Percentiles rank a stretch among this genome's conserved stretches.
These are phyloP conservation scores for Talaromyces stipitatus DNA, from an alignment of 495 filamentous ascomycete genomes.

Conservation along the genomic window DNA sequence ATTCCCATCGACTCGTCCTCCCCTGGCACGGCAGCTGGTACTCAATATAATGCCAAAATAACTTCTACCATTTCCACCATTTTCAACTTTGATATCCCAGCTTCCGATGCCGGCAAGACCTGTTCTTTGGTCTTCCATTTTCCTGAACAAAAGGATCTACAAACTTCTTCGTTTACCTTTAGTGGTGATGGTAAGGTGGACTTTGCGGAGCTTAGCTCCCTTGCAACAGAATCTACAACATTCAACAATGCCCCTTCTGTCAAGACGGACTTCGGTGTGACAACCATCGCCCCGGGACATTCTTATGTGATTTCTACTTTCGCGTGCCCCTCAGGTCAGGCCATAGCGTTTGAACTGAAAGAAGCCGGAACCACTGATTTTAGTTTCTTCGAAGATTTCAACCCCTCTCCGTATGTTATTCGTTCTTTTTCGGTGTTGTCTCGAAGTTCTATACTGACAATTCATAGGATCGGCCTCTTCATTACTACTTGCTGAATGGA, in stretches of 20 bases:
- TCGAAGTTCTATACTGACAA: conserved; percentile 15
- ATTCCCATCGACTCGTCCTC: conserved; percentile 52
- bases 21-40: conserved; percentile 45
- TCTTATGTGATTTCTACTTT: conserved; percentile 49
- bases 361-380: conserved; percentile 44
- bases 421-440: not conserved
- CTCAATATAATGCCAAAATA: conserved; percentile 46
- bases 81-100: conserved; percentile 65
- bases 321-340: conserved; percentile 45
- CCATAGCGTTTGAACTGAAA: conserved; percentile 45
- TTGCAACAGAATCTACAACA: conserved; percentile 36
- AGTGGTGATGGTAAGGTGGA: conserved; percentile 51
- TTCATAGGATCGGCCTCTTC: conserved; percentile 49
- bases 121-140: conserved; percentile 63
- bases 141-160: conserved; percentile 42
- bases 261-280: conserved; percentile 34
- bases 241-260: conserved; percentile 43
- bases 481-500: conserved; percentile 46
- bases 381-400: conserved; percentile 58
- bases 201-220: conserved; percentile 36
- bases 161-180: conserved; percentile 49
- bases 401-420: conserved; percentile 42
- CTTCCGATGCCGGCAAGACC: conserved; percentile 42
- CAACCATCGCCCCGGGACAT: conserved; percentile 47
- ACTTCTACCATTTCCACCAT: conserved; percentile 47